These are phyloP conservation scores for Melanomma pulvis-pyrius DNA, from an alignment of 495 filamentous ascomycete species.

Conservation along the genomic window DNA sequence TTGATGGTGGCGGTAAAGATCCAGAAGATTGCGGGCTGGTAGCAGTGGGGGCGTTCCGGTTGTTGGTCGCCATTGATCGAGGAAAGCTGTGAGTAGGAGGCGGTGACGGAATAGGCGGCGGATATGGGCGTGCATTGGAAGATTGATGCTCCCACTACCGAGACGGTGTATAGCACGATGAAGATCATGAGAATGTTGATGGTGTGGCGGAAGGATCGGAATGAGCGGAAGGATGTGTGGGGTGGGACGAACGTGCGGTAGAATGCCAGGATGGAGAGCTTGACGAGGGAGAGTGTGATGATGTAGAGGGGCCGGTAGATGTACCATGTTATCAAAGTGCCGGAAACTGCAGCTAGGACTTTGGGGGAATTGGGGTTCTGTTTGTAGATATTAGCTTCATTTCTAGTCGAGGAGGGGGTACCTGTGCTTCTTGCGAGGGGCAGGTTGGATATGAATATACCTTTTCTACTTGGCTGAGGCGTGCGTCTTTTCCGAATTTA, in stretches of 20 bases:
- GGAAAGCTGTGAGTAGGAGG: neutral
- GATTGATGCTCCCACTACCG: neutral
- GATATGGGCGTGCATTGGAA: constrained; percentile 12
- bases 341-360: neutral
- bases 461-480: constrained; percentile 2
- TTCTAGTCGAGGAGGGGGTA: neutral
- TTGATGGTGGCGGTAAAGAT: constrained; percentile 16
- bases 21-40: constrained; percentile 14
- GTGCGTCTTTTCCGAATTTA: neutral
- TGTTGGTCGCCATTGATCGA: neutral
- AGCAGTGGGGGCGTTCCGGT: neutral
- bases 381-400: neutral
- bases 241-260: neutral
- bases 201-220: neutral
- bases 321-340: constrained; percentile 4
- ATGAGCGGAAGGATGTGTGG: neutral
- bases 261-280: constrained; percentile 10
- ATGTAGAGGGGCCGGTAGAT: constrained; percentile 6
- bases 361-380: neutral
- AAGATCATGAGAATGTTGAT: neutral
- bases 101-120: constrained; percentile 3
- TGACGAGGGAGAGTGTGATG: constrained; percentile 1
- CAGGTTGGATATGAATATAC: neutral
- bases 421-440: neutral
- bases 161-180: neutral